Evolutionary conservation across 2,329 filamentous ascomycete genomes (phyloP).

Genomic region (Aspergillus alliaceus): DNA sequence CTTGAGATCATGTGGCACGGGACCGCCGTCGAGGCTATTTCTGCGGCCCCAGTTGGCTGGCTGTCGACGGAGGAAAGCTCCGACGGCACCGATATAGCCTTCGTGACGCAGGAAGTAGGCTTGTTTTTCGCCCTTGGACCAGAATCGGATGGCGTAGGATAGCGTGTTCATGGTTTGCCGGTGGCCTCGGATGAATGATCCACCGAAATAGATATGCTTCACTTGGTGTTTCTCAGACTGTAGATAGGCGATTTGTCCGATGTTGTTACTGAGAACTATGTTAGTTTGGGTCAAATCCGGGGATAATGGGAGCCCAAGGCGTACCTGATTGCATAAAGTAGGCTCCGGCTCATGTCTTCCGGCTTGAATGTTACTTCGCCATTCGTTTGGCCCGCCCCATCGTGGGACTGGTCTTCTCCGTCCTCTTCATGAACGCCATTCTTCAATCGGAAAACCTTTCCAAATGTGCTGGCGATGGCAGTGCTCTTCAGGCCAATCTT

Average conservation of each 20-base stretch:
- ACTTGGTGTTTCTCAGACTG: conserved; percentile 92
- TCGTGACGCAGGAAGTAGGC: conserved; percentile 96
- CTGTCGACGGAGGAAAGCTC: conserved; percentile 89
- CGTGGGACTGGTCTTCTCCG: conserved; percentile 58
- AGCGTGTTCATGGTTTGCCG: conserved; percentile 97
- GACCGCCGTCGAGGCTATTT: conserved; percentile 66
- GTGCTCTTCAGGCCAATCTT: conserved; percentile 96
- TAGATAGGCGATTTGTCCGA: conserved; percentile 96
- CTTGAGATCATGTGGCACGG: conserved; percentile 23
- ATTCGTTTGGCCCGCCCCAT: conserved; percentile 44
- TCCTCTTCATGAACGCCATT: conserved; percentile 78
- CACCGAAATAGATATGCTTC: conserved; percentile 94
- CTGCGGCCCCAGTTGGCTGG: conserved; percentile 87
- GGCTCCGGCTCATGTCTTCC: conserved; percentile 84
- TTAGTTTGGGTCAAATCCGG: conserved; percentile 22
- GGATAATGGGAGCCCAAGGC: conserved; percentile 13
- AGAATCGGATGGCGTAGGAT: conserved; percentile 95
- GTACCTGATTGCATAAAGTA: conserved; percentile 83
- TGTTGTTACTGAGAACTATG: conserved; percentile 75
- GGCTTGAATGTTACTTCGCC: conserved; percentile 61
- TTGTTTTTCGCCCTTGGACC: conserved; percentile 90
- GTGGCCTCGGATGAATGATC: conserved; percentile 94
- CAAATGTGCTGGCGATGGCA: conserved; percentile 93
- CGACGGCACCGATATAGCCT: conserved; percentile 90
- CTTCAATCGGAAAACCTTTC: conserved; percentile 94